Base-by-base conservation (phyloP, 1,139 yeast species). In the Pneumocystis sp. region DNA sequence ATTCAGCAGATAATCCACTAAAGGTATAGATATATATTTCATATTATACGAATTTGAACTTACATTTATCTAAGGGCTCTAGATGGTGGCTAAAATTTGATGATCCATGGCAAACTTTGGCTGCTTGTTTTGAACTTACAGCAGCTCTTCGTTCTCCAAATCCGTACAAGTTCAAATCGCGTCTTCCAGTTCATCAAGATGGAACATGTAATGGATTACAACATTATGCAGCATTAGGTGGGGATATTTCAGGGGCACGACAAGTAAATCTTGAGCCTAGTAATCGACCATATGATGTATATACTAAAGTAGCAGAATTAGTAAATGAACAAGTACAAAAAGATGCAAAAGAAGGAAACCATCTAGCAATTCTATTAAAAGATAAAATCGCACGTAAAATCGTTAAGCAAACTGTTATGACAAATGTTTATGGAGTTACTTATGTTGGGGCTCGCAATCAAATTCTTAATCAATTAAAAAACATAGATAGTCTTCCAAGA, bases 141-240 rank as follows among this genome's bases (percentile, higher is more conserved):
- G 86, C 84, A 66, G 97, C 97, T 0, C 76, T 82, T 71, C 80
- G 84, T 68, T 77, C 85, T 67, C 83, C 81, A 6, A 89, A 89
- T 70, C 97, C 97, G 1, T 81, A 85, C 5, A 81, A 85, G 69
- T 90, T 76, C 72, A 77, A 86, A 34, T 87, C 95, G 1, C 89
- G 87, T 72, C 83, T 89, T 68, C 97, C 97, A 0, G 89, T 93
- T 19, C 97, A 93, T 74, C 97, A 90, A 76, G 98, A 93, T 76
- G 98, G 98, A 70, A 89, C 97, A 0, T 93, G 98, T 77, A 93
- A 93, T 74, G 98, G 98, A 7, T 80, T 93, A 67, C 98, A 93
- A 75, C 98, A 93, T 76, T 93, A 93, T 76, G 97, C 98, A 19
- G 98, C 98, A 0, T 80, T 93, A 60, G 98, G 97, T 71, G 97